Base-by-base conservation (phyloP, 2,329 filamentous ascomycete genomes). In the Paecilomyces fulvus region DNA sequence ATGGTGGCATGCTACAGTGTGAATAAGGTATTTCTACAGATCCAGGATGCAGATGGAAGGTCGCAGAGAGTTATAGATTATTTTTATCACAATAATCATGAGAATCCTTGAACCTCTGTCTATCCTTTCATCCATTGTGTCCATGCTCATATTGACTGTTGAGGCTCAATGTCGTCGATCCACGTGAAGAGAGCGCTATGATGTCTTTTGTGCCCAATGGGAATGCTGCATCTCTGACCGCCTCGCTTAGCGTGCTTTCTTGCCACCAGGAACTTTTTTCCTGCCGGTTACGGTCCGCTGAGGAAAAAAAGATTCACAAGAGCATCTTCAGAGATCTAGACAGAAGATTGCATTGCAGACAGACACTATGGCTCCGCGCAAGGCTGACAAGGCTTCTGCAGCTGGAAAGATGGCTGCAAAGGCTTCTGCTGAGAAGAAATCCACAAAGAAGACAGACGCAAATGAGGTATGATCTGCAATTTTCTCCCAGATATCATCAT, bases 291-390 rank as follows among this genome's bases (percentile, higher is more conserved):
- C 46, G n/a, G 23, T 49, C 46, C 46, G 33, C 12, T 37, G 33
- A 37, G n/a, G 20, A 49, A 49, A 30, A 52, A 33, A 57, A n/a
- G 28, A 49, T 43, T 6, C 11, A 12, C 49, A 12, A 30, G 25
- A 33, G 28, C 46, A n/a, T 50, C 30, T 54, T 30, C n/a, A 9
- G 52, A 14, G 52, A 48, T 55, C 31, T 51, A 55, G 56, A 30
- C 21, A 43, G 49, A 20, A 4, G n/a, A 17, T 33, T 33, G 50
- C 12, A 6, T 23, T 30, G 17, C 2, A 51, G 20, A 43, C n/a
- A 17, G 43, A 21, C 56, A 64, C 25, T 28, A 73, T 73, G 70
- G 68, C 65, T 37, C 52, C 49, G 12, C 56, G 60, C 30, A 66
- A 64, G 49, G 57, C 33, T 28, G 67, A 67, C 55, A 66, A 65